Evolutionary conservation across 345 rosid genomes (phyloP).

Genomic region (Barbarea vulgaris): DNA sequence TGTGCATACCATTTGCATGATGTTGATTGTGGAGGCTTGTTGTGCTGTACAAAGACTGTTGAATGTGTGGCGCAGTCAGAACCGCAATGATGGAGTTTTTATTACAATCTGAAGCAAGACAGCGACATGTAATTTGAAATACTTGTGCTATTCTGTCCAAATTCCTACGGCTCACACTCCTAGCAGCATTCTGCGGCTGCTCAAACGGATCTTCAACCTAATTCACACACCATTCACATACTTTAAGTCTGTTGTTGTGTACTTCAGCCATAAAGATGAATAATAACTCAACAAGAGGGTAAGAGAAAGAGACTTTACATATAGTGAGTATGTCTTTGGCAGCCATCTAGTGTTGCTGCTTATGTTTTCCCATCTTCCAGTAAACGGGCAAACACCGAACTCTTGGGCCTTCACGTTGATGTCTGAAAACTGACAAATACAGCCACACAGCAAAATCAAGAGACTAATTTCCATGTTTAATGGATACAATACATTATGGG

Average conservation of each 20-base stretch:
- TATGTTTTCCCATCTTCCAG: slow-evolving; percentile 70
- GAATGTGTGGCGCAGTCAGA: slow-evolving; percentile 48
- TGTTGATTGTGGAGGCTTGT: slow-evolving; percentile 26
- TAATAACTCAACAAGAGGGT: not conserved
- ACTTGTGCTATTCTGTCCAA: slow-evolving; percentile 59
- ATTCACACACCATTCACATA: slow-evolving; percentile 20
- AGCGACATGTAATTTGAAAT: slow-evolving; percentile 47
- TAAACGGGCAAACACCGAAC: slow-evolving; percentile 75
- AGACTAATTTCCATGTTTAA: not conserved
- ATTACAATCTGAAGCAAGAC: slow-evolving; percentile 45
- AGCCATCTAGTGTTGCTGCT: slow-evolving; percentile 71
- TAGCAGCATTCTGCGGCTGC: slow-evolving; percentile 81
- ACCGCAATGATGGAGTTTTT: slow-evolving; percentile 39
- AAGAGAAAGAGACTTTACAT: slow-evolving; percentile 48
- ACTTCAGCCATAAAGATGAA: not conserved
- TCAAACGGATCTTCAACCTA: slow-evolving; percentile 95
- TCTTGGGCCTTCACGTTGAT: slow-evolving; percentile 53
- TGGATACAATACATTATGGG: not conserved
- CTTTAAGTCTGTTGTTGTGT: not conserved
- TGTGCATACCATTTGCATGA: slow-evolving; percentile 24
- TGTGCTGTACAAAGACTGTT: slow-evolving; percentile 32
- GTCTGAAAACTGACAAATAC: slow-evolving; percentile 58
- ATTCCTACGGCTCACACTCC: slow-evolving; percentile 58
- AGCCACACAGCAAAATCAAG: slow-evolving; percentile 16
- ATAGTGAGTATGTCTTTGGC: slow-evolving; percentile 72